Percentiles rank a stretch among this genome's conserved stretches.
Conservation (phyloP, 371 early-diverging fungal species). For the Mortierella sp. region DNA sequence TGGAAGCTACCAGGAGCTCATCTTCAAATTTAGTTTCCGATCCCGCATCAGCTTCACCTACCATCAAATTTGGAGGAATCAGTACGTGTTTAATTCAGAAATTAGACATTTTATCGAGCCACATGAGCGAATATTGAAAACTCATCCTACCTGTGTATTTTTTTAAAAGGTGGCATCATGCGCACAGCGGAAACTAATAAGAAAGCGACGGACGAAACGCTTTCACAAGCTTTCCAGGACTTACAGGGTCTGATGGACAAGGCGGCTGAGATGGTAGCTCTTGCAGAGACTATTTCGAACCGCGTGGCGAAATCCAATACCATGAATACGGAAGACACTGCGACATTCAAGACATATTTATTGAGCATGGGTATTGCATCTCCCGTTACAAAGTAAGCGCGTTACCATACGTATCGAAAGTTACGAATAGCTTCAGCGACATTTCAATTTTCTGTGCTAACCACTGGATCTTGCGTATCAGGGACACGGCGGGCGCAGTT, state of each 20-base stretch:
- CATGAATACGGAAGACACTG: conserved; percentile 65
- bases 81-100: conserved; percentile 22
- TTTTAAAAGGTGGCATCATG: conserved; percentile 76
- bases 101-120: background rate
- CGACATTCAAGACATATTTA: conserved; percentile 79
- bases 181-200: conserved; percentile 74
- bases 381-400: conserved; percentile 83
- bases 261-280: conserved; percentile 86
- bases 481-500: conserved; percentile 85
- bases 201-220: conserved; percentile 73
- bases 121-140: background rate
- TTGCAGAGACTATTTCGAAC: conserved; percentile 55
- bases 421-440: background rate
- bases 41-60: conserved; percentile 7
- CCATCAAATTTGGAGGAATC: conserved; percentile 39
- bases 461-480: conserved; percentile 23
- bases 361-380: conserved; percentile 87
- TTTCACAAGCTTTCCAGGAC: conserved; percentile 88
- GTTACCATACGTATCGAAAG: background rate
- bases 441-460: background rate
- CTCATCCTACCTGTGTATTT: background rate
- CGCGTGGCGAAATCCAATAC: conserved; percentile 83
- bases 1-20: background rate
- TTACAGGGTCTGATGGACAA: conserved; percentile 86
- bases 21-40: background rate